Evolutionary conservation across 2,329 filamentous ascomycete species (phyloP).

Genomic region (Fusarium xyrophilum): DNA sequence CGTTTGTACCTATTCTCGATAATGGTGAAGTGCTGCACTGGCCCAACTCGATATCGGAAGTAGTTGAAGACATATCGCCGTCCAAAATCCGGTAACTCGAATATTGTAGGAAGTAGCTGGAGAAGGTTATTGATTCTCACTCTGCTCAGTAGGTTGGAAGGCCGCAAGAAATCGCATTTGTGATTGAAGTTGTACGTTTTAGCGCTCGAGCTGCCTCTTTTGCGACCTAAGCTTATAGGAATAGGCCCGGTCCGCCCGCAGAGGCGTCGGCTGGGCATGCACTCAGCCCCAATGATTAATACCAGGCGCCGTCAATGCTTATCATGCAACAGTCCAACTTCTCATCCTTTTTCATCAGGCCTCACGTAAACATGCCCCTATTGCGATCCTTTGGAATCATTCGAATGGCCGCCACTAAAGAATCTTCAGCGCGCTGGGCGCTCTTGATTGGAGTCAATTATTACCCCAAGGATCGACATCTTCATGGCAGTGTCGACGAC

Average conservation of each 20-base stretch:
- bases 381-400: fast-evolving
- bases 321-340: neutral
- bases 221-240: neutral
- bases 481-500: neutral
- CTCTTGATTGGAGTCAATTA: neutral
- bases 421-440: neutral
- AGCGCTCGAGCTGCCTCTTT: neutral
- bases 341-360: neutral
- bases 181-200: neutral
- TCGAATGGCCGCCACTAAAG: fast-evolving
- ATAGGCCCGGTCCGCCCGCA: neutral
- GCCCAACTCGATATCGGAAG: neutral
- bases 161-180: neutral
- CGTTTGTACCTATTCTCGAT: neutral
- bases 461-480: neutral
- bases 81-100: fast-evolving
- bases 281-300: neutral
- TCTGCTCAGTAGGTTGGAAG: neutral
- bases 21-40: neutral
- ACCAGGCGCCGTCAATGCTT: neutral
- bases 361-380: fast-evolving
- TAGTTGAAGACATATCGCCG: neutral
- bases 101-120: fast-evolving
- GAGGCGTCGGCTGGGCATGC: neutral
- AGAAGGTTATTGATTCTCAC: too few species aligned